Percentiles rank a stretch among this genome's conserved stretches.
These are phyloP conservation scores for Lecanosticta acicola DNA, from an alignment of 2,329 filamentous ascomycete genomes.

Conservation along the genomic window DNA sequence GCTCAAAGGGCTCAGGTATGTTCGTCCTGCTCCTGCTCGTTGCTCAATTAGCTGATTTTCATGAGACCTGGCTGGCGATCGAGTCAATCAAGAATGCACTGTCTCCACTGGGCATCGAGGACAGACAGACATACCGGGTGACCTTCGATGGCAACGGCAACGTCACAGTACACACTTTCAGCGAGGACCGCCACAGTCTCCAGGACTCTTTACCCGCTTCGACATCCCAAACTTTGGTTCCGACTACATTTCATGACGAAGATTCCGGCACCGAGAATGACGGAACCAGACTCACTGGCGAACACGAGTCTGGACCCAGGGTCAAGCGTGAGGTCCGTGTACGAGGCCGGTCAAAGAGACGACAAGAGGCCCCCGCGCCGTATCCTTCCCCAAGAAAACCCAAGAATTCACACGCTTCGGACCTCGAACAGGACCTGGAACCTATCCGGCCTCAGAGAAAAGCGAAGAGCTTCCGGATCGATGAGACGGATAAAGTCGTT, in stretches of 20 bases:
- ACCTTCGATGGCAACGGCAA: slow-evolving; percentile 4
- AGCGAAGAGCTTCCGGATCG: slow-evolving; percentile 13
- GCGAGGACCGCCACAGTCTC: neutral
- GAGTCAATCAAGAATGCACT: slow-evolving; percentile 5
- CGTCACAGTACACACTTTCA: slow-evolving; percentile 1
- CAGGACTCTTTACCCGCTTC: too few relatives aligned
- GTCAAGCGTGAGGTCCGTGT: slow-evolving; percentile 3
- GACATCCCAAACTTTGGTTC: too few relatives aligned
- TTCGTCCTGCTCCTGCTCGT: neutral
- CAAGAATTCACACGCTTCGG: neutral
- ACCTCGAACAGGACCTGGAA: slow-evolving; percentile 1
- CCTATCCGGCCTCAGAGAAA: slow-evolving; percentile 1
- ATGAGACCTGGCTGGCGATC: neutral
- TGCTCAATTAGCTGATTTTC: neutral
- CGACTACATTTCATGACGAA: too few relatives aligned
- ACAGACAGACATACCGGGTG: slow-evolving; percentile 1
- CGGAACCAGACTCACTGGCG: neutral
- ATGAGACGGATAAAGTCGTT: slow-evolving; percentile 11
- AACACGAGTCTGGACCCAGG: slow-evolving; percentile 3
- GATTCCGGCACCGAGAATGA: neutral
- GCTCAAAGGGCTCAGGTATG: neutral
- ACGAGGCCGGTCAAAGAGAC: slow-evolving; percentile 11
- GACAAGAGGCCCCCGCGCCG: slow-evolving; percentile 1
- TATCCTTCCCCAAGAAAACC: slow-evolving; percentile 4
- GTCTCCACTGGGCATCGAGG: neutral